Evolutionary conservation across 1,139 yeast genomes (phyloP).

Genomic region (Saccharomycopsis crataegensis): DNA sequence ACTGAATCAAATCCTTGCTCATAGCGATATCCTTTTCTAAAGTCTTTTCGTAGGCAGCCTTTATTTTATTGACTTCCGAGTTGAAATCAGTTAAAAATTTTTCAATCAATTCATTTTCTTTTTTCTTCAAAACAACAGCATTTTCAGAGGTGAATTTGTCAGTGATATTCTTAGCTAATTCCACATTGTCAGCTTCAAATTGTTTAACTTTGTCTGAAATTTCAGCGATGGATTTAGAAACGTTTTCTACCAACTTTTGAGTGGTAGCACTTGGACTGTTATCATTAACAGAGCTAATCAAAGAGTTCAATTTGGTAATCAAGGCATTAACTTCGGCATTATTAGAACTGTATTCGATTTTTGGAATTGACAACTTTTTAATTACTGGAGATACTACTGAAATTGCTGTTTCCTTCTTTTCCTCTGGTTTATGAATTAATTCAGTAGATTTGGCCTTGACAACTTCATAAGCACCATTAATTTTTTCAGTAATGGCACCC

Average conservation of each 20-base stretch:
- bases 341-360: slow-evolving; percentile 25
- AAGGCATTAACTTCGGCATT: slow-evolving; percentile 29
- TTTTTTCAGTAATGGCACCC: slow-evolving; percentile 31
- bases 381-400: background rate
- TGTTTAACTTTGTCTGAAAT: slow-evolving; percentile 14
- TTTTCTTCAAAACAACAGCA: slow-evolving; percentile 19
- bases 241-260: background rate
- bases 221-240: slow-evolving; percentile 7
- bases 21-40: slow-evolving; percentile 63
- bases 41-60: slow-evolving; percentile 52
- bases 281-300: slow-evolving; percentile 29
- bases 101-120: slow-evolving; percentile 31
- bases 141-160: slow-evolving; percentile 30
- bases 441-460: slow-evolving; percentile 8
- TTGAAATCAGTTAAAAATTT: slow-evolving; percentile 53
- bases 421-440: background rate
- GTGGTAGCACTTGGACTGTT: background rate
- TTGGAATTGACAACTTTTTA: slow-evolving; percentile 24
- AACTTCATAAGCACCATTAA: slow-evolving; percentile 21
- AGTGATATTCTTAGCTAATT: slow-evolving; percentile 30
- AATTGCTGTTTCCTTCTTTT: background rate
- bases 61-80: slow-evolving; percentile 55
- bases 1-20: slow-evolving; percentile 57
- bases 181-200: slow-evolving; percentile 25
- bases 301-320: slow-evolving; percentile 29